Conservation (phyloP, 495 filamentous ascomycete species). For the Diplogelasinospora grovesii region DNA sequence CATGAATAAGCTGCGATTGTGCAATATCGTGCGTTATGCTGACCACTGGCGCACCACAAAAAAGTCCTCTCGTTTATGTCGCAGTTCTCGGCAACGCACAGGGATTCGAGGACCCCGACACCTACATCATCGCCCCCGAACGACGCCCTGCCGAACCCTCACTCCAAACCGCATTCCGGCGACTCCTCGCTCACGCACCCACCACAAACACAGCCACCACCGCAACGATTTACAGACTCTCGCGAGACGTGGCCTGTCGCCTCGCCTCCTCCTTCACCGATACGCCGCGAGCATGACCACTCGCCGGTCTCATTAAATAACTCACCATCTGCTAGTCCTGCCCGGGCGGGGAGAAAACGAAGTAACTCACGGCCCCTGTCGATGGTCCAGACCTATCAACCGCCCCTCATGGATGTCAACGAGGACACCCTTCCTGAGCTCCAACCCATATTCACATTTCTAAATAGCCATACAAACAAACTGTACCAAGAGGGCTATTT, state of each 20-base stretch:
- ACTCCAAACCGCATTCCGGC: conserved; percentile 26
- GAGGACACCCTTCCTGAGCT: conserved; percentile 85
- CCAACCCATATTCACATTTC: conserved; percentile 84
- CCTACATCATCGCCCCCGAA: conserved; percentile 30
- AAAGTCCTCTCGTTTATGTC: conserved; percentile 57
- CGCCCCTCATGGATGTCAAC: conserved; percentile 76
- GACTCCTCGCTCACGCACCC: conserved; percentile 7
- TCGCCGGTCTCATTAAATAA: conserved; percentile 16
- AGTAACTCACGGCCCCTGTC: conserved; percentile 48
- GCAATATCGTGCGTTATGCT: conserved; percentile 18
- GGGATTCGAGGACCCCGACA: conserved; percentile 33
- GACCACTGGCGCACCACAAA: conserved; percentile 18
- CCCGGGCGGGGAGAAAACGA: conserved; percentile 18
- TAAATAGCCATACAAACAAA: conserved; percentile 95
- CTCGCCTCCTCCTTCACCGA: conserved; percentile 22
- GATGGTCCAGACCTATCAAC: conserved; percentile 75
- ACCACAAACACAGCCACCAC: too few species aligned
- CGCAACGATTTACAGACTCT: conserved; percentile 9
- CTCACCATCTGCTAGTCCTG: conserved; percentile 15
- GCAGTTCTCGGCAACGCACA: conserved; percentile 42
- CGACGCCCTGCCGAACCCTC: conserved; percentile 16
- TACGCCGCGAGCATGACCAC: conserved; percentile 29
- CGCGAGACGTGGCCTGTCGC: conserved; percentile 20
- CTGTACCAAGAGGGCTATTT: conserved; percentile 98
- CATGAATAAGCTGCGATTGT: neutral